These are phyloP conservation scores for Mortierella sp. DNA, from an alignment of 371 early-diverging fungal species.

Conservation along the genomic window DNA sequence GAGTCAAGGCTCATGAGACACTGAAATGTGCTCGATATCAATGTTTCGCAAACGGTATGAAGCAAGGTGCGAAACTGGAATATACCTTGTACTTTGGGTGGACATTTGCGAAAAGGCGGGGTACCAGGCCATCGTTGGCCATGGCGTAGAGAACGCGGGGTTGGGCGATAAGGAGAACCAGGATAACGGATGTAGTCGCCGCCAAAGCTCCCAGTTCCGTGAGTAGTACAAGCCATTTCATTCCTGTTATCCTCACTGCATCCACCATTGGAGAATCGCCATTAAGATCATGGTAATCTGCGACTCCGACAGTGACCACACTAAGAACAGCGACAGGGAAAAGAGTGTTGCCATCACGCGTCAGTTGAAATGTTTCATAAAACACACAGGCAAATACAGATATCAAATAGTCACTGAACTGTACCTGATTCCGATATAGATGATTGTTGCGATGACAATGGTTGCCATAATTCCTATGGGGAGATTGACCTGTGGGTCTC, in stretches of 20 bases:
- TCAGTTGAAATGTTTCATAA: neutral
- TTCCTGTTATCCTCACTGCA: slow-evolving; percentile 71
- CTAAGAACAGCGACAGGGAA: slow-evolving; percentile 43
- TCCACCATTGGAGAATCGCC: slow-evolving; percentile 74
- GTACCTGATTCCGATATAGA: slow-evolving; percentile 82
- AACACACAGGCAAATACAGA: neutral
- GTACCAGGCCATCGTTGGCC: slow-evolving; percentile 90
- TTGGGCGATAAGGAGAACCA: slow-evolving; percentile 84
- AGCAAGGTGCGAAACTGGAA: neutral
- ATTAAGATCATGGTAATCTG: slow-evolving; percentile 67
- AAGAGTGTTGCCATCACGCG: neutral
- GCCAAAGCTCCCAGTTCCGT: slow-evolving; percentile 83
- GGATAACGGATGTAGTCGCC: slow-evolving; percentile 86
- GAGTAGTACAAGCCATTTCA: slow-evolving; percentile 78
- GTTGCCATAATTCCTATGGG: slow-evolving; percentile 92
- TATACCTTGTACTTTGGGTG: slow-evolving; percentile 62
- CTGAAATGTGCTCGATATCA: neutral
- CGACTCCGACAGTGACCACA: slow-evolving; percentile 85
- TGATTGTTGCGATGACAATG: slow-evolving; percentile 79
- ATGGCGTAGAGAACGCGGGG: slow-evolving; percentile 91
- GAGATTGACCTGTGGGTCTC: slow-evolving; percentile 85
- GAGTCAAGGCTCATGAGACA: slow-evolving; percentile 24
- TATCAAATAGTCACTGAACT: neutral
- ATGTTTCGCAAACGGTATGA: too few relatives aligned
- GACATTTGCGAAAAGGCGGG: slow-evolving; percentile 76